Conservation (phyloP, 768 basidiomycete genomes). For the Hericium erinaceus region DNA sequence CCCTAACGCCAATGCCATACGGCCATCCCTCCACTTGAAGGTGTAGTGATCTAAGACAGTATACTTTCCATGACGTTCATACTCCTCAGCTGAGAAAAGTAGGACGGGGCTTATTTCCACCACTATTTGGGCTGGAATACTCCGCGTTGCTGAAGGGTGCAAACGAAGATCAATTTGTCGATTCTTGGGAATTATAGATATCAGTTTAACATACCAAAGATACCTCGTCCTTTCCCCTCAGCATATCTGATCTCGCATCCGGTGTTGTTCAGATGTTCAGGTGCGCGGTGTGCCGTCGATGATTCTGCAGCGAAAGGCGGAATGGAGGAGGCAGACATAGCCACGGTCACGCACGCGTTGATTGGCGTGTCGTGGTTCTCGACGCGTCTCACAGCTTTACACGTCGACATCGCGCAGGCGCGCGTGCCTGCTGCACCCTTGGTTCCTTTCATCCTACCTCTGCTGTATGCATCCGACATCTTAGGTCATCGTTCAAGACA, state of each 20-base stretch:
- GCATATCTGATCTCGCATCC: conserved; percentile 38
- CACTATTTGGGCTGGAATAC: conserved; percentile 52
- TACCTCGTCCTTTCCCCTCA: conserved; percentile 48
- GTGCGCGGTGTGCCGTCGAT: conserved; percentile 1
- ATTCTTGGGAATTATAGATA: not conserved
- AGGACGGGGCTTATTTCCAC: conserved; percentile 83
- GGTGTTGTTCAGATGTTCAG: conserved; percentile 32
- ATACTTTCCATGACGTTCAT: conserved; percentile 48
- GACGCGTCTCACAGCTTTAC: not conserved
- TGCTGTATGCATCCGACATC: not conserved
- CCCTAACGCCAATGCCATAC: conserved; percentile 42
- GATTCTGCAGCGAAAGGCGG: not conserved
- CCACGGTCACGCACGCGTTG: not conserved
- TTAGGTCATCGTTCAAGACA: not conserved
- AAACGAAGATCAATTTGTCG: not conserved
- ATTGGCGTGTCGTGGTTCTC: not conserved
- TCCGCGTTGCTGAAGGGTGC: conserved; percentile 31
- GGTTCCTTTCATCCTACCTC: not conserved
- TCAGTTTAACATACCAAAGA: conserved; percentile 41
- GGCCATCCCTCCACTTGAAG: conserved; percentile 64
- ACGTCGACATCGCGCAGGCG: not conserved
- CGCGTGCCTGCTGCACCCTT: not conserved
- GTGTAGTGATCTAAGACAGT: conserved; percentile 70
- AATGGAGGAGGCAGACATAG: not conserved
- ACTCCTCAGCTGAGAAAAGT: conserved; percentile 65